Conservation (phyloP, 1,139 yeast genomes). For the Zygosaccharomyces sapae region DNA sequence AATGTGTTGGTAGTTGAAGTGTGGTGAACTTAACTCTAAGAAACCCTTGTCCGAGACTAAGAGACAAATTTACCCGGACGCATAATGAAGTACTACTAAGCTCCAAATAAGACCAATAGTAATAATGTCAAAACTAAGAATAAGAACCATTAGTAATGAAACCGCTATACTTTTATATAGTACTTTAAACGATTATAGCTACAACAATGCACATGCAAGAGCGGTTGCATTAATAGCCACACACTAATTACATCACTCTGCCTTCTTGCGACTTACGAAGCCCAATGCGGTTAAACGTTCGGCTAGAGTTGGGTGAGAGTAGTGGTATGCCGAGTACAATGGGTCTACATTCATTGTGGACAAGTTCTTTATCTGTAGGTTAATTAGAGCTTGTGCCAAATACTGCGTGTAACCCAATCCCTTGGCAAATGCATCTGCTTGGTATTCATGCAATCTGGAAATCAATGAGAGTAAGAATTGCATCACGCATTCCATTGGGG, state of each 20-base stretch:
- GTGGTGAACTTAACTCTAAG: not conserved
- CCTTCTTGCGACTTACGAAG: conserved; percentile 45
- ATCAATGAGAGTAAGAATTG: conserved; percentile 64
- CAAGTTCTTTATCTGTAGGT: conserved; percentile 73
- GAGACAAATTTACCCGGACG: not conserved
- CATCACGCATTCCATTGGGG: conserved; percentile 69
- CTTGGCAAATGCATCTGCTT: conserved; percentile 86
- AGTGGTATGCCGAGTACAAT: conserved; percentile 82
- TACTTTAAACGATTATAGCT: no score
- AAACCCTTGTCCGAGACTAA: not conserved
- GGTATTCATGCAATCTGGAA: conserved; percentile 86
- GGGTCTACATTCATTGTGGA: conserved; percentile 83
- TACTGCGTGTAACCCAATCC: conserved; percentile 65
- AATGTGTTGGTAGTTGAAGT: conserved; percentile 7
- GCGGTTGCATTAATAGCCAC: not conserved
- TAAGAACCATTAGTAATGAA: not conserved
- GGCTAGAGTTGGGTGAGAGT: conserved; percentile 84
- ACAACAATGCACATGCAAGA: not conserved
- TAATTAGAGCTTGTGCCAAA: conserved; percentile 68
- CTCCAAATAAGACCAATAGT: not conserved
- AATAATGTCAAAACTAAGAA: not conserved
- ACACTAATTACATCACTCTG: conserved; percentile 15
- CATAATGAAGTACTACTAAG: not conserved
- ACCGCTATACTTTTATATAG: no score
- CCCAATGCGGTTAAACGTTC: conserved; percentile 80